phyloP scores from a whole-genome alignment of 2,329 filamentous ascomycete genomes.

The Parasarocladium wereldwijsianum region DNA sequence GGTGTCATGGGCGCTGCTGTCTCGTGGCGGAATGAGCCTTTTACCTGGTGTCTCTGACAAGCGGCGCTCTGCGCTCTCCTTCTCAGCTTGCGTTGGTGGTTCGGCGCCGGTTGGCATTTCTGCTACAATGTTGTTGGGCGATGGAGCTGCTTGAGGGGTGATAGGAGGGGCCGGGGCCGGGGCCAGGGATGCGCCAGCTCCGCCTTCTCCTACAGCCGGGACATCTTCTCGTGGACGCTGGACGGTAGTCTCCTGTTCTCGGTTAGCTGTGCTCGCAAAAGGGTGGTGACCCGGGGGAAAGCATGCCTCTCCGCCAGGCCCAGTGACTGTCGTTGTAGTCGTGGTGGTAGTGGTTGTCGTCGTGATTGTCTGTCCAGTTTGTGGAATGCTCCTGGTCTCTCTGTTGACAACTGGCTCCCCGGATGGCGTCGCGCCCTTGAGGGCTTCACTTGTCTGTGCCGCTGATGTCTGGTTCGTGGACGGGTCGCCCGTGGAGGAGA shows the following conservation, averaged over 20 bases:
- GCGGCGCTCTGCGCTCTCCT: background rate
- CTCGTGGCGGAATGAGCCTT: background rate
- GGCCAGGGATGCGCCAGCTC: background rate
- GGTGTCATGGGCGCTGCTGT: no score
- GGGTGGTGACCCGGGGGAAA: background rate
- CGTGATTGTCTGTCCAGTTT: constrained; percentile 2
- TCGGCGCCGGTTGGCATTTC: constrained; percentile 2
- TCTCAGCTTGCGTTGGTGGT: constrained; percentile 2
- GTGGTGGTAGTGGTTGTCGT: constrained; percentile 3
- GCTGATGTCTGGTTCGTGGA: constrained; percentile 2
- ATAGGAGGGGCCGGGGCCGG: no score
- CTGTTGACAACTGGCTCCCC: background rate
- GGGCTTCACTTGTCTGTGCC: background rate
- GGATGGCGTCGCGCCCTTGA: background rate
- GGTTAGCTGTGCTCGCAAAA: background rate
- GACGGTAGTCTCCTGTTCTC: background rate
- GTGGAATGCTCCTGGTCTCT: constrained; percentile 2
- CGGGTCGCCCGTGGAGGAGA: background rate
- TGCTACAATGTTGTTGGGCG: background rate
- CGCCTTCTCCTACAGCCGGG: background rate
- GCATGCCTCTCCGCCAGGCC: constrained; percentile 1
- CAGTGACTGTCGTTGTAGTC: constrained; percentile 1
- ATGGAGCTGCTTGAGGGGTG: constrained; percentile 2
- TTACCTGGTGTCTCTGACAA: constrained; percentile 1
- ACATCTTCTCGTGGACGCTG: background rate